Conservation (phyloP, 2,329 filamentous ascomycete species). For the Penicillium aurantiogriseum region DNA sequence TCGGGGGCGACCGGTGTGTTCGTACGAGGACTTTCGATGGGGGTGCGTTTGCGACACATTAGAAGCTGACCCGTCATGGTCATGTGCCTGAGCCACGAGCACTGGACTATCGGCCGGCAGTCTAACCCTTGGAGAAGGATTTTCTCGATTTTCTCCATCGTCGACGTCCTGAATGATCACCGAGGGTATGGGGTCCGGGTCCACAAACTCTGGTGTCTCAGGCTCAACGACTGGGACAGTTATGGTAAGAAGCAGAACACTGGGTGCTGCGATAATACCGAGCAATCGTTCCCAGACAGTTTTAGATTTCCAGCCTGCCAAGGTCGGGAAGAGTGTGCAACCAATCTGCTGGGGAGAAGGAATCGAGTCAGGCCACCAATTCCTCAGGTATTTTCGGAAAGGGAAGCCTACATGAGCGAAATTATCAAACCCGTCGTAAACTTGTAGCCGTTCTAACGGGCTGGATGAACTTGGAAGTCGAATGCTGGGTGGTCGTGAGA, state of each 20-base stretch:
- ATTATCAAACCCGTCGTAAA: constrained; percentile 30
- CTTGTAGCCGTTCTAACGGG: constrained; percentile 31
- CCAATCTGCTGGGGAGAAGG: constrained; percentile 70
- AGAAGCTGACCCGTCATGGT: constrained; percentile 1
- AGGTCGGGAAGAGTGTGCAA: constrained; percentile 79
- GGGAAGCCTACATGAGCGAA: constrained; percentile 43
- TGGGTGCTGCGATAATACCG: constrained; percentile 80
- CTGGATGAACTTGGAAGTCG: constrained; percentile 49
- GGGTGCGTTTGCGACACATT: constrained; percentile 10
- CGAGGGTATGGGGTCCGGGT: constrained; percentile 37
- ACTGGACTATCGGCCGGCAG: constrained; percentile 41
- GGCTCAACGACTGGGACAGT: constrained; percentile 89
- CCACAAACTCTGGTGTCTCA: constrained; percentile 51
- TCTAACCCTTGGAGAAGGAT: constrained; percentile 28
- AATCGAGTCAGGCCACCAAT: constrained; percentile 78
- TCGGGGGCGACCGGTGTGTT: constrained; percentile 22
- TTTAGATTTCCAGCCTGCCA: constrained; percentile 79
- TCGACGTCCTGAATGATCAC: constrained; percentile 25
- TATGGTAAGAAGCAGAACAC: constrained; percentile 82
- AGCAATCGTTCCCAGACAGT: constrained; percentile 79
- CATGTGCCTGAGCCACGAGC: constrained; percentile 23
- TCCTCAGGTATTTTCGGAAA: constrained; percentile 45
- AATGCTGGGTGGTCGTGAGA: constrained; percentile 55
- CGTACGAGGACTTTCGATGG: constrained; percentile 20
- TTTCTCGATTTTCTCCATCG: constrained; percentile 13